phyloP scores from a whole-genome alignment of 148 eudicot species.

The Dysphania ambrosioides region DNA sequence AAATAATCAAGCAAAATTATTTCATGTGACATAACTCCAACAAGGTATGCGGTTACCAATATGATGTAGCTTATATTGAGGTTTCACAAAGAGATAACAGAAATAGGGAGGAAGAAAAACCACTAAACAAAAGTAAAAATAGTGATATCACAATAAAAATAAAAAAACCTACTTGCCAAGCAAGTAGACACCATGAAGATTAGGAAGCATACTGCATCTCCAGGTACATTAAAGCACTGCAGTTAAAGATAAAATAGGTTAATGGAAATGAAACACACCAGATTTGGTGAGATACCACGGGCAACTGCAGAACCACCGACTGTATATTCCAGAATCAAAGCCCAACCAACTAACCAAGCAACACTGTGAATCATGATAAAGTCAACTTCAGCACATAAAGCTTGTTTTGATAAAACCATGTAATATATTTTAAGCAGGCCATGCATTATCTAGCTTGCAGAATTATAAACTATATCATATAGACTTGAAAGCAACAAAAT shows the following conservation, averaged over 20 bases:
- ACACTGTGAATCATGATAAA: conserved; percentile 32
- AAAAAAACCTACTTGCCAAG: background rate
- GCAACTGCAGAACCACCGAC: conserved; percentile 68
- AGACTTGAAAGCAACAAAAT: background rate
- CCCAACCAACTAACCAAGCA: conserved; percentile 71
- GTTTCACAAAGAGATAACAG: no score
- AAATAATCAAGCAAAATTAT: background rate
- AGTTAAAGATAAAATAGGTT: background rate
- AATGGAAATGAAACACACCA: conserved; percentile 34
- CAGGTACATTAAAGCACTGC: background rate
- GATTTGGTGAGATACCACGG: conserved; percentile 68
- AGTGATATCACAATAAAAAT: no score
- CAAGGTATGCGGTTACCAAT: background rate
- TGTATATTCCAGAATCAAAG: conserved; percentile 60
- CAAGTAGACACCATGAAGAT: background rate
- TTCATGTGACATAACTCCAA: background rate
- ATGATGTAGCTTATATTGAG: background rate
- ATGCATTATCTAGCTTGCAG: background rate
- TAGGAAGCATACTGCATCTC: background rate
- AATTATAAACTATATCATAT: background rate
- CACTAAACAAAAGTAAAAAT: no score
- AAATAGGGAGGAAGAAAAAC: no score
- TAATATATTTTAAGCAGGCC: no score
- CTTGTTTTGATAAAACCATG: conserved; percentile 1
- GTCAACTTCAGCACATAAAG: conserved; percentile 1